Conservation (phyloP, 768 basidiomycete species). For the Russula sp. region DNA sequence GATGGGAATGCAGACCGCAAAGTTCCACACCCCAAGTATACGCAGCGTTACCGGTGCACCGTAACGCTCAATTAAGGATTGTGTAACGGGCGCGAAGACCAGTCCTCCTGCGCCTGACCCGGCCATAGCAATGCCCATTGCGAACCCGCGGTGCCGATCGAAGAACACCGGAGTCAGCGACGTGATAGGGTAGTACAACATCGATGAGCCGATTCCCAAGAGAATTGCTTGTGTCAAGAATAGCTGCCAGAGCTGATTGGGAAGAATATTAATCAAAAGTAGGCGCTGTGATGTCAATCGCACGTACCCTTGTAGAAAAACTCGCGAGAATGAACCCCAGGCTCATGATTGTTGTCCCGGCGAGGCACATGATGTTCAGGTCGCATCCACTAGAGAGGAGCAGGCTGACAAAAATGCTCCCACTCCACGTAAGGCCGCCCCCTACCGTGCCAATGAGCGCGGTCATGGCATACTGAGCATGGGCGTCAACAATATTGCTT, state of each 20-base stretch:
- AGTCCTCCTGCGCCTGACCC: conserved; percentile 42
- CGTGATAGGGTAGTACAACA: conserved; percentile 42
- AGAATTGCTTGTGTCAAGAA: conserved; percentile 39
- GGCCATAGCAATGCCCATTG: conserved; percentile 39
- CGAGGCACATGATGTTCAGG: conserved; percentile 33
- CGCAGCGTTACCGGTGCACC: conserved; percentile 36
- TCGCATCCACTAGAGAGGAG: conserved; percentile 33
- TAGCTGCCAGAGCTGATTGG: conserved; percentile 38
- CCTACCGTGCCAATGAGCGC: conserved; percentile 41
- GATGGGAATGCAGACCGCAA: conserved; percentile 35
- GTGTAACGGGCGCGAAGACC: conserved; percentile 38
- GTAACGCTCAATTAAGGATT: conserved; percentile 32
- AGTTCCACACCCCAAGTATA: conserved; percentile 39
- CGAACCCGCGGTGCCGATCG: conserved; percentile 40
- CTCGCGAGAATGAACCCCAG: conserved; percentile 38
- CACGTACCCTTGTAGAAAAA: conserved; percentile 32
- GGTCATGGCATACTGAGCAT: conserved; percentile 37
- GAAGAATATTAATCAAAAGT: not conserved
- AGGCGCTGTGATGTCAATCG: not conserved
- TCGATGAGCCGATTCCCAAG: conserved; percentile 39
- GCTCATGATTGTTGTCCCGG: conserved; percentile 38
- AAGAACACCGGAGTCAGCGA: conserved; percentile 40
- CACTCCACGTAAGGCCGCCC: conserved; percentile 42
- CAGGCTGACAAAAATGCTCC: conserved; percentile 40
- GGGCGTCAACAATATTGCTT: conserved; percentile 33